Evolutionary conservation across 192 early-diverging fungal genomes (phyloP), one percentile per base, ranked within the genome.

Genomic region (Linnemannia zychae): DNA sequence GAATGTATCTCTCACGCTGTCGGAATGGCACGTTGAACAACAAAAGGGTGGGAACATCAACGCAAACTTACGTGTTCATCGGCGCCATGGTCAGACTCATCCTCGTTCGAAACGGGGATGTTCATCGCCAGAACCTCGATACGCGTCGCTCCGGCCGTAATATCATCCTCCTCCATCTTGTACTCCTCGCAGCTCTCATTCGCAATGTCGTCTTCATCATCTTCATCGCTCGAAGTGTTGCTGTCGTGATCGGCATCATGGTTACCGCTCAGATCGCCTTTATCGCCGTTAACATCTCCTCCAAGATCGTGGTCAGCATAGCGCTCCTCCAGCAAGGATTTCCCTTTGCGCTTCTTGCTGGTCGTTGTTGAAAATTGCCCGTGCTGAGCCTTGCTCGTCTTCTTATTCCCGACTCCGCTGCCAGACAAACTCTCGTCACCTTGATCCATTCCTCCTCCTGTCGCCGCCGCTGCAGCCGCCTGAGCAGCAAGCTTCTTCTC

Each of bases 51-150:
- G 9, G 40, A 44, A 44, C 40, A 44, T 44, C 40, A 44, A 6
- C 40, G 40, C 6, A 28, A 63, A 63, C 57, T 63, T 63, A 63
- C 57, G 57, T 63, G 24, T n/a, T 63, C 57, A 63, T 63, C 57
- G 13, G 57, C 70, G 4, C 68, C 68, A 22, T 85, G 77, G 34
- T 79, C 83, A 0, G 78, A 53, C 34, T 85, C 83, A 36, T 71
- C 73, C 22, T 52, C 83, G 7, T 52, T 48, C 46, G 47, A 76
- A 6, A 85, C 78, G 60, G 83, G 83, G 34, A 85, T 85, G 63
- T 85, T 85, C 83, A 85, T 85, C 18, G 83, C 67, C 18, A 73
- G 83, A 18, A 79, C 73, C 60, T 81, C 80, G 20, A 71, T 46
- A 75, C 49, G 74, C 37, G 40, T 44, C 7, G 40, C 40, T 3